Percentiles rank a stretch among this genome's conserved stretches.
Conservation (phyloP, 1,284 basidiomycete genomes). For the Ustilago curta region DNA sequence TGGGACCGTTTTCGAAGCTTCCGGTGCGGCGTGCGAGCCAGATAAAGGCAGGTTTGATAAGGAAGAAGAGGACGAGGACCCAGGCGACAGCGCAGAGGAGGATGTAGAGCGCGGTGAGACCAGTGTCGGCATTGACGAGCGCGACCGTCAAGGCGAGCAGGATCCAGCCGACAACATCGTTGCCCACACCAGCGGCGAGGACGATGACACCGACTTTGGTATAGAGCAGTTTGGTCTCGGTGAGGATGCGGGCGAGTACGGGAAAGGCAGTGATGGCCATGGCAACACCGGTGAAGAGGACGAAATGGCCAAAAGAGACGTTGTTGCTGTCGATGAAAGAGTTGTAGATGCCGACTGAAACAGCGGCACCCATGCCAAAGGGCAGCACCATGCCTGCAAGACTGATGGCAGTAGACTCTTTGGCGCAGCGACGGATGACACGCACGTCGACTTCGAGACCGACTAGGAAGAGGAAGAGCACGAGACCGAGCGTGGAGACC, state of each 20-base stretch:
- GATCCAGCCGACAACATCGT: slow-evolving; percentile 80
- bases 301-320: slow-evolving; percentile 84
- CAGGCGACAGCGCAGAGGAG: slow-evolving; percentile 85
- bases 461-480: slow-evolving; percentile 79
- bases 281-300: slow-evolving; percentile 92
- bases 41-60: slow-evolving; percentile 75
- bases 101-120: slow-evolving; percentile 81
- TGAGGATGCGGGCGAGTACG: slow-evolving; percentile 81
- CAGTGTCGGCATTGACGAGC: slow-evolving; percentile 84
- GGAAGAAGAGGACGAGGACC: slow-evolving; percentile 82
- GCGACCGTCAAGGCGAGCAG: slow-evolving; percentile 84
- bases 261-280: slow-evolving; percentile 87
- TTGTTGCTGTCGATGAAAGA: slow-evolving; percentile 77
- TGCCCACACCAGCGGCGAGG: slow-evolving; percentile 89
- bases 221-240: slow-evolving; percentile 79
- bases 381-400: slow-evolving; percentile 79
- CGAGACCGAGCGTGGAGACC: slow-evolving; percentile 85
- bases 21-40: slow-evolving; percentile 84
- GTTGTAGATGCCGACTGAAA: slow-evolving; percentile 84
- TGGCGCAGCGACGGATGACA: slow-evolving; percentile 75
- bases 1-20: slow-evolving; percentile 80
- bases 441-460: slow-evolving; percentile 88
- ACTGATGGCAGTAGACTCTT: slow-evolving; percentile 72
- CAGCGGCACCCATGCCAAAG: slow-evolving; percentile 84
- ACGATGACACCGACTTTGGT: slow-evolving; percentile 93